Evolutionary conservation across 164 flowering plant genomes (phyloP).

Genomic region (Vitis vinifera): DNA sequence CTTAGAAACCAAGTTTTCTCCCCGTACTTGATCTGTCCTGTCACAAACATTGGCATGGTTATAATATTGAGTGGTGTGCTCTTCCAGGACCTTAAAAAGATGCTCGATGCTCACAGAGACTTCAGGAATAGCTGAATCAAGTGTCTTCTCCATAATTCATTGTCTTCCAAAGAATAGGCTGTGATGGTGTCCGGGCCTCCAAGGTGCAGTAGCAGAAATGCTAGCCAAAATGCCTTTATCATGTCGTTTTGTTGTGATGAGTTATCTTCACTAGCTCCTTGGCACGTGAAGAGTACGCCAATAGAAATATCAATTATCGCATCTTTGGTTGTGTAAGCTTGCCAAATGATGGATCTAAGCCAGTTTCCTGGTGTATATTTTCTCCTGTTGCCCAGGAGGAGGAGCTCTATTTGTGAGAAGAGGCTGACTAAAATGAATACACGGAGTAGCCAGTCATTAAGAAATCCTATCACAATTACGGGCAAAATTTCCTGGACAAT

Average conservation of each 20-base stretch:
- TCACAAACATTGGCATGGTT: background rate
- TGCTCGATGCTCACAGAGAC: background rate
- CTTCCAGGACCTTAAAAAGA: slow-evolving; percentile 1
- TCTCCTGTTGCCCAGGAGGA: slow-evolving; percentile 23
- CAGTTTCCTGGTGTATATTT: slow-evolving; percentile 3
- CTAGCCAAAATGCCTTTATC: background rate
- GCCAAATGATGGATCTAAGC: slow-evolving; percentile 27
- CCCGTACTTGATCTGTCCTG: background rate
- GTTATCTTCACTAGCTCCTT: background rate
- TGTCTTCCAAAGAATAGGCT: slow-evolving; percentile 4
- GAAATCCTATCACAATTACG: background rate
- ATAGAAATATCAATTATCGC: slow-evolving; percentile 29
- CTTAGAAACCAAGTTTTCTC: slow-evolving; percentile 1
- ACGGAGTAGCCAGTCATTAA: slow-evolving; percentile 28
- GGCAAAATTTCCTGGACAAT: too few relatives aligned
- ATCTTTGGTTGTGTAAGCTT: slow-evolving; percentile 35
- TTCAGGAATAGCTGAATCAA: background rate
- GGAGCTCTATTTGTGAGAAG: slow-evolving; percentile 21
- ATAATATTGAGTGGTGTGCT: background rate
- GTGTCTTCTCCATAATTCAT: slow-evolving; percentile 8
- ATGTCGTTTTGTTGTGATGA: background rate
- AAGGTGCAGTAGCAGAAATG: background rate
- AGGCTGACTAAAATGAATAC: slow-evolving; percentile 27
- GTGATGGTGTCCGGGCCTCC: slow-evolving; percentile 8
- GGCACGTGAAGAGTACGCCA: slow-evolving; percentile 2